Evolutionary conservation across 345 rosid species (phyloP), one percentile per base, ranked within the genome.

Genomic region (Nephelium lappaceum): DNA sequence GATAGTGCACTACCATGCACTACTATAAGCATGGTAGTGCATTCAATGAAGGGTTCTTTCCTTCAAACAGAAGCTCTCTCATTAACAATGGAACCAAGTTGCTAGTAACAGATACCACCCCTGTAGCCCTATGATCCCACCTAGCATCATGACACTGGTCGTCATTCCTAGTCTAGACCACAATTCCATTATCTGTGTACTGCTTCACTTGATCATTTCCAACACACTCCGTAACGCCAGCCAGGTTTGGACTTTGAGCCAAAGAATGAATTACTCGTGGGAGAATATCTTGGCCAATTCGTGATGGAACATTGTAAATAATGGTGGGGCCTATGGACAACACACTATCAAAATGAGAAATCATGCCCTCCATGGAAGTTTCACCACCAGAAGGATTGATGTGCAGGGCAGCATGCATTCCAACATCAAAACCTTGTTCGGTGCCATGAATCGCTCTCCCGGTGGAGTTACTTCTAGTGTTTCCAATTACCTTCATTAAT

Each of bases 91-190:
- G 99, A 80, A 92, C 82, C 74, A 93, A 77, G 82, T 92, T 92
- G 83, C 98, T 93, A 18, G 89, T 67, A 21, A 95, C 96, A 64
- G 98, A 93, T 72, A 92, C 84, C 77, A 90, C 98, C 1, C 96
- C 98, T 0, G 87, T 82, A 4, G 95, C 97, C 4, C 95, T 94
- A 36, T 87, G 81, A 80, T 80, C 86, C 95, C 94, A 93, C 76
- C 94, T 86, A 19, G 97, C 86, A 80, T 93, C 97, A 77, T 93
- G 98, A 66, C 97, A 92, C 81, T 95, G 83, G 69, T 92, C 96
- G 75, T 93, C 98, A 23, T 93, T 93, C 53, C 97, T 95, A 70
- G 90, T 91, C 98, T 97, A 92, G 67, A 92, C 96, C 16, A 90
- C 91, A 45, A 93, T 84, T 21, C 92, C 95, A 16, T 89, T 87